Conservation (phyloP, 345 rosid genomes). For the Boechera divaricarpa region DNA sequence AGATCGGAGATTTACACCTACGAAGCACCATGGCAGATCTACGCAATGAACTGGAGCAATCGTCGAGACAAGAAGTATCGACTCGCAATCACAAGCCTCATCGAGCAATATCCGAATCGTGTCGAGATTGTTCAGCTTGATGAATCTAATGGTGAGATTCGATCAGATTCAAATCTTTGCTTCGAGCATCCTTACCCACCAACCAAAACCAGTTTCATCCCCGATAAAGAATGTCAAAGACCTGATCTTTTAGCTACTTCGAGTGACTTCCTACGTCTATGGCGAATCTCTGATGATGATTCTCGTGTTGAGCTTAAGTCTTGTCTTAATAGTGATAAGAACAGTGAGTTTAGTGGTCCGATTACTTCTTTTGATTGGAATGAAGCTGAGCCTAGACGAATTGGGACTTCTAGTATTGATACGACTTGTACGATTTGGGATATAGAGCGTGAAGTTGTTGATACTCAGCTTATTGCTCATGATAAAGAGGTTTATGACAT, state of each 20-base stretch:
- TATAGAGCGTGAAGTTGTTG: slow-evolving; percentile 81
- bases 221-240: slow-evolving; percentile 84
- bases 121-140: slow-evolving; percentile 94
- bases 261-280: slow-evolving; percentile 84
- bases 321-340: slow-evolving; percentile 76
- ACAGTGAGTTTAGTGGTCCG: slow-evolving; percentile 90
- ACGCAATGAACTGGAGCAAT: slow-evolving; percentile 97
- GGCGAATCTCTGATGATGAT: slow-evolving; percentile 71
- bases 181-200: slow-evolving; percentile 94
- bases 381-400: slow-evolving; percentile 90
- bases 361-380: slow-evolving; percentile 96
- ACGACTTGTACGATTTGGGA: slow-evolving; percentile 98
- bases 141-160: slow-evolving; percentile 92
- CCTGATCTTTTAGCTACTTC: slow-evolving; percentile 90
- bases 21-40: slow-evolving; percentile 93
- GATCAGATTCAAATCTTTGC: slow-evolving; percentile 67
- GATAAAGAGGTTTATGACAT: slow-evolving; percentile 95
- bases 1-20: slow-evolving; percentile 92
- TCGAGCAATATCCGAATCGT: slow-evolving; percentile 72
- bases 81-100: slow-evolving; percentile 85
- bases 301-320: slow-evolving; percentile 70
- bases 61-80: slow-evolving; percentile 94
- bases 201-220: slow-evolving; percentile 81
- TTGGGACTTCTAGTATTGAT: slow-evolving; percentile 90
- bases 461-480: slow-evolving; percentile 91